These are phyloP conservation scores for Odonthalia washingtoniensis DNA, from an alignment of 31 red algal genomes.

Conservation along the genomic window DNA sequence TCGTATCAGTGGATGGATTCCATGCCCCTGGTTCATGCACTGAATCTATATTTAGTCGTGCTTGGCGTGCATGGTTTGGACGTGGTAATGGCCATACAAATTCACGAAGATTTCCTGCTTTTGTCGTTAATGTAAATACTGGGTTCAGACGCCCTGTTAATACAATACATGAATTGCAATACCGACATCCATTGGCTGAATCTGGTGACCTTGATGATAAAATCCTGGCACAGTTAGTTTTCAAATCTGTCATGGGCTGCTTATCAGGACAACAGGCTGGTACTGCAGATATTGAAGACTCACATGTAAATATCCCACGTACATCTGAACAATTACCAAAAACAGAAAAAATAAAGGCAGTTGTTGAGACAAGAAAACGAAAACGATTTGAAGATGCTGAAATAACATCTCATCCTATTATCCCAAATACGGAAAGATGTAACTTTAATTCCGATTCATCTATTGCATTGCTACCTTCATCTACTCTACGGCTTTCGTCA, in stretches of 20 bases:
- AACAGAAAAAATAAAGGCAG: too few relatives aligned
- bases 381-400: neutral
- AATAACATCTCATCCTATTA: too few relatives aligned
- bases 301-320: too few relatives aligned
- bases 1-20: conserved; percentile 32
- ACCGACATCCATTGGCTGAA: neutral
- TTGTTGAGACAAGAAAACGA: too few relatives aligned
- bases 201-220: too few relatives aligned
- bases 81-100: neutral
- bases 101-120: conserved; percentile 23
- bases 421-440: too few relatives aligned
- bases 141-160: neutral
- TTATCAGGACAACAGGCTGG: too few relatives aligned
- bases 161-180: neutral
- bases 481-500: neutral
- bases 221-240: too few relatives aligned
- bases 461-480: neutral
- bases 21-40: neutral
- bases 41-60: conserved; percentile 6
- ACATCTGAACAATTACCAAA: too few relatives aligned
- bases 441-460: too few relatives aligned
- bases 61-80: conserved; percentile 13
- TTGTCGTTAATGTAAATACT: conserved; percentile 10
- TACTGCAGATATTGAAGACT: too few relatives aligned
- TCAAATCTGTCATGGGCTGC: too few relatives aligned